Evolutionary conservation across 164 flowering plant species (phyloP).

Genomic region (Malania oleifera): DNA sequence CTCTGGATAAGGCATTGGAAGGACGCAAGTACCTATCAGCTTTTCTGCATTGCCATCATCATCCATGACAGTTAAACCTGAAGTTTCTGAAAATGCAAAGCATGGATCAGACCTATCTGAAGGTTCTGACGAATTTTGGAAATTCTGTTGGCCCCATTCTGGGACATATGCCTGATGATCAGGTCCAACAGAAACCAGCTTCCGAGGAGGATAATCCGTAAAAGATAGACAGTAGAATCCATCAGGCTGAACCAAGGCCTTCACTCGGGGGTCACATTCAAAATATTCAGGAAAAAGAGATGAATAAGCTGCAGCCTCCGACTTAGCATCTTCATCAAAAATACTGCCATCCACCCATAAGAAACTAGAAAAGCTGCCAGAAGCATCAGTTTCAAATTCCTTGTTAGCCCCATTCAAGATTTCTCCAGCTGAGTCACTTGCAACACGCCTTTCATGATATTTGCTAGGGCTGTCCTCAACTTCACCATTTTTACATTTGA

Average conservation of each 20-base stretch:
- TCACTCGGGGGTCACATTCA: slow-evolving; percentile 10
- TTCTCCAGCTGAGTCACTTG: neutral
- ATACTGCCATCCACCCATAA: slow-evolving; percentile 18
- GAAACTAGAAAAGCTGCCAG: slow-evolving; percentile 11
- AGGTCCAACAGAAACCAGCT: slow-evolving; percentile 34
- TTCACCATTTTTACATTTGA: neutral
- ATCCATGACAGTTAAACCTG: neutral
- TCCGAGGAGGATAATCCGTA: slow-evolving; percentile 26
- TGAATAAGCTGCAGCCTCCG: slow-evolving; percentile 11
- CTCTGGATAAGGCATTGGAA: slow-evolving; percentile 31
- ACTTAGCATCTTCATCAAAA: slow-evolving; percentile 17
- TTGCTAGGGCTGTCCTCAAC: neutral
- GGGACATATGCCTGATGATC: slow-evolving; percentile 42
- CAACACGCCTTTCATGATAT: neutral
- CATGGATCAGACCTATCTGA: neutral
- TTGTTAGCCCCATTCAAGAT: neutral
- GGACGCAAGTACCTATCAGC: slow-evolving; percentile 30
- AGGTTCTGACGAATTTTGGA: neutral
- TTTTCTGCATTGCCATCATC: slow-evolving; percentile 13
- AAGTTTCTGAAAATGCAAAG: neutral
- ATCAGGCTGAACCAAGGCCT: slow-evolving; percentile 14
- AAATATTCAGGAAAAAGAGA: slow-evolving; percentile 24
- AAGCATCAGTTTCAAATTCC: slow-evolving; percentile 10
- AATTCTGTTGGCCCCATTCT: slow-evolving; percentile 14
- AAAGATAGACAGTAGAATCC: slow-evolving; percentile 22